Evolutionary conservation across 257 asterid species (phyloP).

Genomic region (Nicotiana undulata): DNA sequence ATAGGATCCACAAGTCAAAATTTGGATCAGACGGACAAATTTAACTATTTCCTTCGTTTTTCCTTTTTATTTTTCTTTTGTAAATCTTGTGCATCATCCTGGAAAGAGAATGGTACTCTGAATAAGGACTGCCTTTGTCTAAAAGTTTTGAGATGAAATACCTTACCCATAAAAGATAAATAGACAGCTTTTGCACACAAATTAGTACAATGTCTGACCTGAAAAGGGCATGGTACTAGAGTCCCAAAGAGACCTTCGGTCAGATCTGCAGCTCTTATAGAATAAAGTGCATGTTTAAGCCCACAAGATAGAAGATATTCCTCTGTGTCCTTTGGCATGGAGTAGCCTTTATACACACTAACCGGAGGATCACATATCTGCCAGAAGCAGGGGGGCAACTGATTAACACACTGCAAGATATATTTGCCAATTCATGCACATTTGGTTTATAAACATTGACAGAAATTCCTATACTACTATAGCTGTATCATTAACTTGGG

Average conservation of each 20-base stretch:
- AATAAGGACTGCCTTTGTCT: not conserved
- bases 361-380: conserved; percentile 94
- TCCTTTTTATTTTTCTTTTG: not conserved
- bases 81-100: not conserved
- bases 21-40: not conserved
- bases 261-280: conserved; percentile 73
- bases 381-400: not conserved
- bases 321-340: conserved; percentile 84
- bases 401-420: not conserved
- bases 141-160: not conserved
- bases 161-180: not conserved
- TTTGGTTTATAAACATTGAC: not conserved
- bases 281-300: conserved; percentile 81
- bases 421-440: not conserved
- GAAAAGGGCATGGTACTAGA: conserved; percentile 61
- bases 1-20: not conserved
- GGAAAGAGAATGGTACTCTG: not conserved
- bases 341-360: conserved; percentile 77
- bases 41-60: not conserved
- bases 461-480: not conserved
- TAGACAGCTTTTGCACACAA: not conserved
- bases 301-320: conserved; percentile 75
- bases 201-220: conserved; percentile 36
- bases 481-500: not conserved
- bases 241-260: conserved; percentile 72